Conservation (phyloP, 257 asterid species). For the Solanum etuberosum region DNA sequence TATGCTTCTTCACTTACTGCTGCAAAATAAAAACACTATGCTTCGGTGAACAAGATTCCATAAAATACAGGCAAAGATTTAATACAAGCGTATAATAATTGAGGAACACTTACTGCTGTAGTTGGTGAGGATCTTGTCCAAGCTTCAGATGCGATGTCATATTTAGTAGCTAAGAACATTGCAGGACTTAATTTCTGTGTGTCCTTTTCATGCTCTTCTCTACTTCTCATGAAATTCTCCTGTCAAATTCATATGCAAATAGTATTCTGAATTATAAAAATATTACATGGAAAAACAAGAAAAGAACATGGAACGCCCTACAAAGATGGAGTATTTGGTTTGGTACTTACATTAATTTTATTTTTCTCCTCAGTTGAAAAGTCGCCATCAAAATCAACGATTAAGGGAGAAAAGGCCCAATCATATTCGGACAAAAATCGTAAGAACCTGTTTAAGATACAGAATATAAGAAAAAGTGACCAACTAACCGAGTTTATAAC, state of each 20-base stretch:
- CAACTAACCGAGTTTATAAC: background rate
- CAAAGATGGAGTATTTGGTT: background rate
- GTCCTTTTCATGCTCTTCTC: slow-evolving; percentile 42
- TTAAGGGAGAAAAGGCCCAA: slow-evolving; percentile 81
- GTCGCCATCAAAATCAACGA: slow-evolving; percentile 78
- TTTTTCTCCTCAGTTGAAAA: slow-evolving; percentile 60
- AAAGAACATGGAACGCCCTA: background rate
- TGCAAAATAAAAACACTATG: background rate
- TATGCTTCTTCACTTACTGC: background rate
- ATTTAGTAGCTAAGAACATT: slow-evolving; percentile 76
- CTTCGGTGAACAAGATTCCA: background rate
- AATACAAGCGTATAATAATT: background rate
- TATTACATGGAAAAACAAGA: background rate
- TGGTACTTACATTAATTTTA: slow-evolving; percentile 57
- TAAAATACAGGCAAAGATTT: background rate
- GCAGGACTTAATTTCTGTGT: slow-evolving; percentile 39
- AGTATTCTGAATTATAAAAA: slow-evolving; percentile 5
- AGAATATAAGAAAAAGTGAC: background rate
- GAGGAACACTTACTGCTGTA: slow-evolving; percentile 44
- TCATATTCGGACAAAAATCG: slow-evolving; percentile 72
- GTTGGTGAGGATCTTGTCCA: slow-evolving; percentile 80
- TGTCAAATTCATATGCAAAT: slow-evolving; percentile 11
- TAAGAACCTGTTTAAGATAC: slow-evolving; percentile 48
- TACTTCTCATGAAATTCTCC: slow-evolving; percentile 57
- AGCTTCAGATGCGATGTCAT: slow-evolving; percentile 77